Evolutionary conservation across 805 yeast genomes (phyloP), one percentile per base, ranked within the genome.

Genomic region (Hanseniaspora vineae): DNA sequence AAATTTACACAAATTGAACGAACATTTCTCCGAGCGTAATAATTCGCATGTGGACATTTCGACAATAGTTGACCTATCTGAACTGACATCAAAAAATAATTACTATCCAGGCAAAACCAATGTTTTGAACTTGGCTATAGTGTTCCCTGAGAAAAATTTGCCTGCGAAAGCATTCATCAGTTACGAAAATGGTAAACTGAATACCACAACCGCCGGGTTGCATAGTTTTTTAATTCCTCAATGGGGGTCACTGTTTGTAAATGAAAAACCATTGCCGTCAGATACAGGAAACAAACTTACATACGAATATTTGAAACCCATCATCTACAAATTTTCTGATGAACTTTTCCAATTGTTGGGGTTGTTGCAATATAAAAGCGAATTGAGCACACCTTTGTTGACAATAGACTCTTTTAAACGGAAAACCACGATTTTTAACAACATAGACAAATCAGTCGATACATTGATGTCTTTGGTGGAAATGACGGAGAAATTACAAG

Each of bases 21-120:
- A 46, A 1, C 29, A 23, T 23, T 4, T 23, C 8, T 23, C 8
- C 8, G 6, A 23, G 8, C 4, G 8, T 11, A 13, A 39, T 52
- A 1, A 50, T 53, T 13, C 29, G 29, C 29, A 8, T 23, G 29
- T 23, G 8, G 83, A 83, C 48, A 68, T 89, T 35, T 73, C 94
- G 1, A 82, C 89, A 13, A 77, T 85, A 53, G 75, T 89, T 50
- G 92, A 90, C 63, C 78, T 78, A 54, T 88, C 92, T 2, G 95
- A 84, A 54, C 84, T 64, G 31, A 70, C 82, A 52, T 62, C 77
- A 2, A 67, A 73, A 42, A 68, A 69, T 47, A 72, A 73, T 54
- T 77, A 75, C 54, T 42, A 48, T 23, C 32, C 17, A n/a, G 66
- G 77, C 1, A 75, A 78, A 51, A 88, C 92, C 37, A 72, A 77